Evolutionary conservation across 306 rosid genomes (phyloP).

Genomic region (Prunus mira): DNA sequence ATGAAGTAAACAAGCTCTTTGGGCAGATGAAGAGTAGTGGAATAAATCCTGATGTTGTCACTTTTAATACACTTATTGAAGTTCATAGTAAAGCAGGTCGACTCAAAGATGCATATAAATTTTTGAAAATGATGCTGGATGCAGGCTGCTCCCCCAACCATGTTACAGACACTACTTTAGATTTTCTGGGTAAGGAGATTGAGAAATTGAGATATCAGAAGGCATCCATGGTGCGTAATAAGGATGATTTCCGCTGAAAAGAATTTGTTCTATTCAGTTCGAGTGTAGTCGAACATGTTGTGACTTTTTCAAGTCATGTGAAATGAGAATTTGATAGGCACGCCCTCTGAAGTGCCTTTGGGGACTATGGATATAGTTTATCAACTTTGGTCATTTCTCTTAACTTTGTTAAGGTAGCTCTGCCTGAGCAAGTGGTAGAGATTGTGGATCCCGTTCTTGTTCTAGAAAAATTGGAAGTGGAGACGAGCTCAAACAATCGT

Average conservation of each 20-base stretch:
- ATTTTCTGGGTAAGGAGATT: conserved; percentile 82
- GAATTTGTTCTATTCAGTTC: neutral
- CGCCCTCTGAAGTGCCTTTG: neutral
- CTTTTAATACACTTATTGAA: conserved; percentile 84
- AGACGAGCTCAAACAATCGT: neutral
- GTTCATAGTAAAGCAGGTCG: conserved; percentile 86
- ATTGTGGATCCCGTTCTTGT: neutral
- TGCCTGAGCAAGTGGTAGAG: neutral
- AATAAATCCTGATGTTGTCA: conserved; percentile 84
- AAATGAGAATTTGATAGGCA: neutral
- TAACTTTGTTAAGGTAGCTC: neutral
- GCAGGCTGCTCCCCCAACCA: conserved; percentile 86
- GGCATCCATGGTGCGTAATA: conserved; percentile 60
- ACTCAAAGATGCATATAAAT: conserved; percentile 76
- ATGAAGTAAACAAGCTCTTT: conserved; percentile 68
- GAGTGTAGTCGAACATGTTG: neutral
- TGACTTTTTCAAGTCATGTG: neutral
- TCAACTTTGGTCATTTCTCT: neutral
- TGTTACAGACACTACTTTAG: conserved; percentile 84
- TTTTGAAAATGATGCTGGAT: conserved; percentile 83
- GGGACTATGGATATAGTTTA: neutral
- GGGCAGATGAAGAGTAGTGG: conserved; percentile 79
- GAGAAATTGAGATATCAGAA: conserved; percentile 67
- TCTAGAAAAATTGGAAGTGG: neutral
- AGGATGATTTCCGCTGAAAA: conserved; percentile 42